Evolutionary conservation across 192 early-diverging fungal species (phyloP), one percentile per base, ranked within the genome.

Genomic region (Linderina pennispora): DNA sequence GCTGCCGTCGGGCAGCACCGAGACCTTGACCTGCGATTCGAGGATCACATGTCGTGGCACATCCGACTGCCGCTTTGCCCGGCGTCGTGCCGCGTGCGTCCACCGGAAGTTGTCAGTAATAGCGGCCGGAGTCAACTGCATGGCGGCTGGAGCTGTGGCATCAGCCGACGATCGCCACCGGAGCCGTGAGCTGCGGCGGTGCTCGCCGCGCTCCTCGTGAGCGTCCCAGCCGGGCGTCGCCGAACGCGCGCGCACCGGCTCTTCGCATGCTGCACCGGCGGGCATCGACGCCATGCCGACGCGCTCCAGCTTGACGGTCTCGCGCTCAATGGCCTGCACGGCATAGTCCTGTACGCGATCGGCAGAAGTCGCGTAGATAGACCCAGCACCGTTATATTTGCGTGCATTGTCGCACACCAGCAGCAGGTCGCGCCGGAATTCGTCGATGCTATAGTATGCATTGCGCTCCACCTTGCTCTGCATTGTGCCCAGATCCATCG

Each of bases 401-500:
- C 84, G 83, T 9, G 85, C 83, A 52, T 97, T 97, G 22, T 62
- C 74, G 35, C 83, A 79, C 7, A 97, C 85, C 16, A 90, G 64
- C 22, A 73, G 48, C 45, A 97, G 84, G 49, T 97, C 94, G 4
- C 48, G 41, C 45, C 81, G 57, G 63, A 97, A 92, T 18, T 83
- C 77, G 23, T 75, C 78, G 21, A 85, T 81, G 21, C 71, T 56
- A 9, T 37, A 59, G 55, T 97, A 97, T 50, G 60, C 48, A 8
- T 74, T 60, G 1, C 63, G 48, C 10, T 77, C 55, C 3, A 92
- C 67, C 54, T 92, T 94, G 31, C 74, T 53, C 44, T 78, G 70
- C 85, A 97, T 93, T 4, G 92, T 93, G 8, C 84, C 84, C 48
- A 96, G 77, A 48, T 96, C 93, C 93, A 96, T 97, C 8, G 93